A percentile compares a stretch with the other conserved stretches of the same genome.
phyloP scores from a whole-genome alignment of 2,329 filamentous ascomycete genomes.

The Fusarium graminum region DNA sequence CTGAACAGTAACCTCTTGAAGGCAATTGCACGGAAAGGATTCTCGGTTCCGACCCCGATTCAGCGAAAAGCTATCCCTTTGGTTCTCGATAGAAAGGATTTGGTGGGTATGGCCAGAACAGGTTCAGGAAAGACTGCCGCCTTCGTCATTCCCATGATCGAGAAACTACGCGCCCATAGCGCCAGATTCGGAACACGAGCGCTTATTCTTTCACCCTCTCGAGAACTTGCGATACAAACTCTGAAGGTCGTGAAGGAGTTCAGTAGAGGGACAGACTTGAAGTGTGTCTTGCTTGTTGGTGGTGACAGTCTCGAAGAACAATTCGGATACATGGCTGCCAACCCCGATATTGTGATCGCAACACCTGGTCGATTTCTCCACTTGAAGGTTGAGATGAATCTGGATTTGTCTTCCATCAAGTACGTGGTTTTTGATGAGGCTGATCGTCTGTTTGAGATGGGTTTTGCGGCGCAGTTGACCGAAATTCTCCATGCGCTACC shows the following conservation, averaged over 20 bases:
- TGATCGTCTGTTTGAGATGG: constrained; percentile 98
- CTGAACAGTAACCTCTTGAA: constrained; percentile 87
- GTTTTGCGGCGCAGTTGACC: constrained; percentile 90
- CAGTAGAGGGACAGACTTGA: constrained; percentile 88
- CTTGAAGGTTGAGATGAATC: constrained; percentile 94
- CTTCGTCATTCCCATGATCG: constrained; percentile 98
- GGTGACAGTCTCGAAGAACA: constrained; percentile 97
- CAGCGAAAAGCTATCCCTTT: constrained; percentile 96
- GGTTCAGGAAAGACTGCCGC: constrained; percentile 98
- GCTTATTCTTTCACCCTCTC: constrained; percentile 89
- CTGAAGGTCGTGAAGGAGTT: constrained; percentile 97
- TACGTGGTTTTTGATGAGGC: constrained; percentile 99
- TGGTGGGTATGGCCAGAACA: constrained; percentile 99
- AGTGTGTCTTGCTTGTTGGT: constrained; percentile 90
- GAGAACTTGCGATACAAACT: constrained; percentile 94
- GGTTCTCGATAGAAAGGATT: constrained; percentile 89
- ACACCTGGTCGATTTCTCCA: constrained; percentile 97
- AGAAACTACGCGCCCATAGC: constrained; percentile 89
- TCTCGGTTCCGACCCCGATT: constrained; percentile 95
- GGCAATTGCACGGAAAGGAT: constrained; percentile 93
- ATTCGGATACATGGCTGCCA: constrained; percentile 90
- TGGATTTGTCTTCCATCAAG: constrained; percentile 89
- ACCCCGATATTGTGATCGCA: constrained; percentile 97
- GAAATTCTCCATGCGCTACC: constrained; percentile 94
- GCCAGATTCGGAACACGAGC: constrained; percentile 87